phyloP scores from a whole-genome alignment of 163 green algal species.

The Scenedesmus sp. region DNA sequence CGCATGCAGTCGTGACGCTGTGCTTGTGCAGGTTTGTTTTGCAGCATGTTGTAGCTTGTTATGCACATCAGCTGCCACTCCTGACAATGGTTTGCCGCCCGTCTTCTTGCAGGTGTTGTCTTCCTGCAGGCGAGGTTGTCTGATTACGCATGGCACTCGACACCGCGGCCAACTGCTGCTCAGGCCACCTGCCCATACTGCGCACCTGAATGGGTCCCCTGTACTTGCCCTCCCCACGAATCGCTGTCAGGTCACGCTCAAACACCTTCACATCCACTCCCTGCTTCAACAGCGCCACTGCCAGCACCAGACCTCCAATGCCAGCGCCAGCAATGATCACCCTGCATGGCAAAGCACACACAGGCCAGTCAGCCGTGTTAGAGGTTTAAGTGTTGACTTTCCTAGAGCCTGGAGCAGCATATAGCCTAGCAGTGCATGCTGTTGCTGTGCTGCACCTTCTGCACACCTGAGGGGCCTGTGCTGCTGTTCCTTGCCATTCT shows the following conservation, averaged over 20 bases:
- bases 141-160: not conserved
- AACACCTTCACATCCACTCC: conserved; percentile 87
- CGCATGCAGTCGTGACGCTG: not conserved
- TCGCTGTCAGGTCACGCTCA: conserved; percentile 94
- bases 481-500: conserved; percentile 11
- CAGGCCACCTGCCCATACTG: not conserved
- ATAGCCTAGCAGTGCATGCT: conserved; percentile 2
- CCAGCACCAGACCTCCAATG: conserved; percentile 96
- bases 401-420: not conserved
- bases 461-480: conserved; percentile 23
- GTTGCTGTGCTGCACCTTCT: not conserved
- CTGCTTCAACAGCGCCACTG: conserved; percentile 81
- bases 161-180: not conserved
- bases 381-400: not conserved
- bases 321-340: conserved; percentile 92
- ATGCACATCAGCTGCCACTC: not conserved
- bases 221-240: conserved; percentile 97
- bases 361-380: not conserved
- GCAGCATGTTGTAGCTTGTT: not conserved
- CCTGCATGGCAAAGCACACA: not conserved
- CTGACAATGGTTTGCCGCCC: no score
- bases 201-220: conserved; percentile 93
- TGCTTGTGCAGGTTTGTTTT: not conserved
- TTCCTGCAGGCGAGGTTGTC: not conserved
- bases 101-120: no score